A percentile compares a stretch with the other conserved stretches of the same genome.
Evolutionary conservation across 116 monocot species (phyloP).

Genomic region (Dioscorea cayenensis): DNA sequence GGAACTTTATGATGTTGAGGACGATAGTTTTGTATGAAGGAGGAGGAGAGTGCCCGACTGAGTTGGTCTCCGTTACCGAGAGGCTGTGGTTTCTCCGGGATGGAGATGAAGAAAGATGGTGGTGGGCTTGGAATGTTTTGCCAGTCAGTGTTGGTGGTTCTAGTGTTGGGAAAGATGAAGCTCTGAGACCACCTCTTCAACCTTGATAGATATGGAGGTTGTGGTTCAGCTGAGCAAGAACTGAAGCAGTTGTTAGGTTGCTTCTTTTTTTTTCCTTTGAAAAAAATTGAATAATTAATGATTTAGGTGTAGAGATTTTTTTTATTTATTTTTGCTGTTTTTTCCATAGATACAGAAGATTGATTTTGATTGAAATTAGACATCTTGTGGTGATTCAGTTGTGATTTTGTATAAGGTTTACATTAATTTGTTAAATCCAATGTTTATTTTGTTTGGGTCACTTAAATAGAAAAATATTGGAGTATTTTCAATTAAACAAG

Average conservation of each 20-base stretch:
- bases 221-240: not conserved
- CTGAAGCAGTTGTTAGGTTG: not conserved
- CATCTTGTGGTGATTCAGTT: no score
- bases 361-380: no score
- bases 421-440: no score
- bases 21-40: slow-evolving; percentile 10
- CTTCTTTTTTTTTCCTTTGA: not conserved
- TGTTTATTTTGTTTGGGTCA: no score
- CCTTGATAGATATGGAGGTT: slow-evolving; percentile 5
- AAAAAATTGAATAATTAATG: no score
- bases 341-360: no score
- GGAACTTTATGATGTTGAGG: slow-evolving; percentile 38
- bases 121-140: no score
- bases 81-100: not conserved
- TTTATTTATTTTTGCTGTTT: no score
- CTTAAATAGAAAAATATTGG: no score
- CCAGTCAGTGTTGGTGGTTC: not conserved
- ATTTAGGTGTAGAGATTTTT: no score
- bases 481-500: no score
- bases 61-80: not conserved
- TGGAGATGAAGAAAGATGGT: not conserved
- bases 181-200: slow-evolving; percentile 11
- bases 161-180: not conserved
- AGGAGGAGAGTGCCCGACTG: not conserved
- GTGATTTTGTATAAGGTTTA: no score